A percentile compares a stretch with the other conserved stretches of the same genome.
These are phyloP conservation scores for Pachysandra terminalis DNA, from an alignment of 164 flowering plant species.

Conservation along the genomic window DNA sequence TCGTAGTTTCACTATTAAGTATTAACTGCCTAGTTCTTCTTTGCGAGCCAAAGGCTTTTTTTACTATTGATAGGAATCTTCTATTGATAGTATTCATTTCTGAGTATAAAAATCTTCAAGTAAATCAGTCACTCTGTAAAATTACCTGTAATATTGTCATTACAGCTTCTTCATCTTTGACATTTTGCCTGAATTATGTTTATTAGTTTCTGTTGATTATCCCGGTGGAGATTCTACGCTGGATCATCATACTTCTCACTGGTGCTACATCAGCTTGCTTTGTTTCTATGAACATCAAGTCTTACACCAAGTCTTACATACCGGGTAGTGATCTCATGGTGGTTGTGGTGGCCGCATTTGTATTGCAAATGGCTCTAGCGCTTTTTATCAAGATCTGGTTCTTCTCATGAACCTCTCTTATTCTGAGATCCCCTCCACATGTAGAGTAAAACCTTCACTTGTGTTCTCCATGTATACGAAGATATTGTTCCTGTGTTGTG, in stretches of 20 bases:
- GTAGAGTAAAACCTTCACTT: not conserved
- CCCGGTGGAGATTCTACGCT: constrained; percentile 77
- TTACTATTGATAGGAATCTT: not conserved
- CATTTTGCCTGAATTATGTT: constrained; percentile 9
- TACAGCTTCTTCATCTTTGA: not conserved
- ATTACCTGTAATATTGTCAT: not conserved
- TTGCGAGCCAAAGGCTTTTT: not conserved
- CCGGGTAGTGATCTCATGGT: constrained; percentile 50
- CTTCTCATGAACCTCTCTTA: constrained; percentile 39
- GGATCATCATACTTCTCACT: constrained; percentile 62
- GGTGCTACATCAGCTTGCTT: constrained; percentile 78
- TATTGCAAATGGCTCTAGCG: constrained; percentile 74
- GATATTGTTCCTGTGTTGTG: too few relatives aligned
- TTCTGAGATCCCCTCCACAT: not conserved
- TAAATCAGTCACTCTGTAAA: not conserved
- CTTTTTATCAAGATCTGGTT: constrained; percentile 87
- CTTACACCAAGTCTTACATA: constrained; percentile 54
- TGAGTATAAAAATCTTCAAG: not conserved
- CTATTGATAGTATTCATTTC: not conserved
- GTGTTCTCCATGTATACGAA: too few relatives aligned
- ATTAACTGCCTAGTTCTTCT: not conserved
- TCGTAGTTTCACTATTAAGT: not conserved
- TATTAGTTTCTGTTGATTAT: constrained; percentile 83
- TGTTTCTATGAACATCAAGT: constrained; percentile 64
- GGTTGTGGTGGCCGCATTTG: constrained; percentile 59